Percentiles rank a stretch among this genome's conserved stretches.
Evolutionary conservation across 805 yeast species (phyloP).

Genomic region (Lachancea quebecensis): DNA sequence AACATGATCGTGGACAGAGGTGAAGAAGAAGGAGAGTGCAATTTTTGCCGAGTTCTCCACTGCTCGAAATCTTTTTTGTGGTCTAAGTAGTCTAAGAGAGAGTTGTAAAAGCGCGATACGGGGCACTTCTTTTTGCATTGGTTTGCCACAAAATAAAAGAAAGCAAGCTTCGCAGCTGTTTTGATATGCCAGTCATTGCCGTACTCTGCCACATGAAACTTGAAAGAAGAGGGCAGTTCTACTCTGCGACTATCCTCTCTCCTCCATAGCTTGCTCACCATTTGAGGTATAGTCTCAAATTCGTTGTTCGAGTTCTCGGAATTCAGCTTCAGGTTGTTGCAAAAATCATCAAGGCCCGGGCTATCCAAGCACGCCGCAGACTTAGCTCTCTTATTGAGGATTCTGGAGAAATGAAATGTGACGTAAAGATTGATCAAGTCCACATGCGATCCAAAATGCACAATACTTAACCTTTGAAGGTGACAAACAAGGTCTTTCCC

Average conservation of each 20-base stretch:
- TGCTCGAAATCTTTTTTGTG: conserved; percentile 72
- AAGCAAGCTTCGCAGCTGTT: conserved; percentile 55
- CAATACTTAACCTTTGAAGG: conserved; percentile 25
- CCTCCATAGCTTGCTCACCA: conserved; percentile 1
- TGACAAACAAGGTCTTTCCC: conserved; percentile 9
- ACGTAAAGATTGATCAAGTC: conserved; percentile 70
- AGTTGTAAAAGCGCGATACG: conserved; percentile 51
- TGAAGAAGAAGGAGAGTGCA: neutral
- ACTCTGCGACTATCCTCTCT: neutral
- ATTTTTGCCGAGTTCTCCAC: conserved; percentile 40
- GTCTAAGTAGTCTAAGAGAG: conserved; percentile 73
- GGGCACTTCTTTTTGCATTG: conserved; percentile 29
- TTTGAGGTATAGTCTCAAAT: conserved; percentile 1
- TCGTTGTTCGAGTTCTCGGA: neutral
- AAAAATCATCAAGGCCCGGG: conserved; percentile 7
- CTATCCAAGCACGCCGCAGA: conserved; percentile 1
- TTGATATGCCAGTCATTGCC: conserved; percentile 77
- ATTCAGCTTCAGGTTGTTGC: conserved; percentile 2
- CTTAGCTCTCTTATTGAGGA: conserved; percentile 24
- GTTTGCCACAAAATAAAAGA: conserved; percentile 51
- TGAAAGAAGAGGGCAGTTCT: conserved; percentile 7
- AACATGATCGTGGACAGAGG: neutral
- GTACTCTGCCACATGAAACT: conserved; percentile 39
- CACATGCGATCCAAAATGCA: conserved; percentile 44
- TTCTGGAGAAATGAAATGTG: conserved; percentile 63